phyloP scores from a whole-genome alignment of 2,329 filamentous ascomycete genomes.

The Fusarium falciforme region DNA sequence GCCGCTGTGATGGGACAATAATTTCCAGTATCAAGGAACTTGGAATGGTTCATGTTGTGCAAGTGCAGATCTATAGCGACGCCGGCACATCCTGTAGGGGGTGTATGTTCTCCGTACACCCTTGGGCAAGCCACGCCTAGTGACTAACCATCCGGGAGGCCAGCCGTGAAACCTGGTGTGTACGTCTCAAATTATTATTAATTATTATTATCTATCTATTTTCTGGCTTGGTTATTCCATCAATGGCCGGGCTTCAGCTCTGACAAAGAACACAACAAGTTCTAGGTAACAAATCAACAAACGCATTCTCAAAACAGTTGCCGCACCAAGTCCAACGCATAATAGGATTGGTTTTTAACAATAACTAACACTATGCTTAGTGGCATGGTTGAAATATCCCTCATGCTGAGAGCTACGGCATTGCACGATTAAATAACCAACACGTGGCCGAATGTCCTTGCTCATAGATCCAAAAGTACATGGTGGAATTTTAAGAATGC shows the following conservation, averaged over 20 bases:
- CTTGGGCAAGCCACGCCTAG: background rate
- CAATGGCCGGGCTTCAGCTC: background rate
- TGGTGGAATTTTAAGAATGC: background rate
- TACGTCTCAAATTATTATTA: too few species aligned
- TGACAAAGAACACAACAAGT: background rate
- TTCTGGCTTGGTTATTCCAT: background rate
- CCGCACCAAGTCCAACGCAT: too few species aligned
- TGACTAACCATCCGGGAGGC: background rate
- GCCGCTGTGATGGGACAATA: background rate
- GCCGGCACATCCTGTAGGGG: background rate
- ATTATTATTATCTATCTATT: too few species aligned
- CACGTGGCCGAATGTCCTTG: too few species aligned
- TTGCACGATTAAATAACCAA: too few species aligned
- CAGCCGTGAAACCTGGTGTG: background rate
- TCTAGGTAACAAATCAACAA: too few species aligned
- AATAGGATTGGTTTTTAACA: too few species aligned
- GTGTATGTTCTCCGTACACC: background rate
- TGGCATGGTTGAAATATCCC: too few species aligned
- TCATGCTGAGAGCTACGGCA: too few species aligned
- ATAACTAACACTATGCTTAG: too few species aligned
- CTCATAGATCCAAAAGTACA: background rate
- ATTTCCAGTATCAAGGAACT: background rate
- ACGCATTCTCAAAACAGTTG: too few species aligned
- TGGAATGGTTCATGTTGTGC: background rate
- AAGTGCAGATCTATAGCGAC: background rate